These are phyloP conservation scores for Colletotrichum incanum DNA, from an alignment of 2,329 filamentous ascomycete genomes.

Conservation along the genomic window DNA sequence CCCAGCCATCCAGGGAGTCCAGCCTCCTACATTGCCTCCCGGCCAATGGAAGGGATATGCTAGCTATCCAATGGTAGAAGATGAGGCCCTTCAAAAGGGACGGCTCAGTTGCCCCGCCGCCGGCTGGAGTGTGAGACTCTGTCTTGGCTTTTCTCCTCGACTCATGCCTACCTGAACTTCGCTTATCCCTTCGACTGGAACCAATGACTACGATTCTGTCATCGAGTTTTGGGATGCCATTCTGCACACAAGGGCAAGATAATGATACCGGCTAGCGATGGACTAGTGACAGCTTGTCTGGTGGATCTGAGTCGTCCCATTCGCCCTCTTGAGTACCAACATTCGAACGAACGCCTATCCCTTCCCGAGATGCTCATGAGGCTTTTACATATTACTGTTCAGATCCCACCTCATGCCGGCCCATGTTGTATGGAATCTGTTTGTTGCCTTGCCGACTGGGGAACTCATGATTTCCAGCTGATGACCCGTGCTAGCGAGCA, in stretches of 20 bases:
- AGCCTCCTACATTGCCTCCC: slow-evolving; percentile 25
- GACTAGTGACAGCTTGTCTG: slow-evolving; percentile 33
- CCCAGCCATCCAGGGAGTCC: slow-evolving; percentile 38
- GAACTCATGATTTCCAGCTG: not conserved
- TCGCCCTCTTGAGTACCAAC: slow-evolving; percentile 11
- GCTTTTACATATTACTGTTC: slow-evolving; percentile 25
- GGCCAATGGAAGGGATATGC: slow-evolving; percentile 29
- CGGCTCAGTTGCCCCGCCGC: slow-evolving; percentile 16
- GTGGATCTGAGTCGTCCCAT: slow-evolving; percentile 19
- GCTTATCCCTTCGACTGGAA: slow-evolving; percentile 31
- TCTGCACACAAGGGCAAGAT: slow-evolving; percentile 31
- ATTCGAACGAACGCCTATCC: slow-evolving; percentile 19
- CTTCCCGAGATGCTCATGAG: slow-evolving; percentile 16
- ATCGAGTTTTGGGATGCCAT: slow-evolving; percentile 20
- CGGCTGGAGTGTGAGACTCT: slow-evolving; percentile 33
- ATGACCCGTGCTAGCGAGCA: not conserved
- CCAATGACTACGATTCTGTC: slow-evolving; percentile 32
- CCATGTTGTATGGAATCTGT: not conserved
- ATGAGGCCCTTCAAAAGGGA: not conserved
- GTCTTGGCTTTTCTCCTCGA: slow-evolving; percentile 30
- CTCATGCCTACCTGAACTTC: slow-evolving; percentile 11
- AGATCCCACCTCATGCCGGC: slow-evolving; percentile 8
- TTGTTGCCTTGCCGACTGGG: slow-evolving; percentile 4
- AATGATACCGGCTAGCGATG: slow-evolving; percentile 35
- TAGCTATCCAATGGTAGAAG: slow-evolving; percentile 8